Conservation (phyloP, 225 moss, liverwort and hornwort species). For the Rhytidiadelphus loreus region DNA sequence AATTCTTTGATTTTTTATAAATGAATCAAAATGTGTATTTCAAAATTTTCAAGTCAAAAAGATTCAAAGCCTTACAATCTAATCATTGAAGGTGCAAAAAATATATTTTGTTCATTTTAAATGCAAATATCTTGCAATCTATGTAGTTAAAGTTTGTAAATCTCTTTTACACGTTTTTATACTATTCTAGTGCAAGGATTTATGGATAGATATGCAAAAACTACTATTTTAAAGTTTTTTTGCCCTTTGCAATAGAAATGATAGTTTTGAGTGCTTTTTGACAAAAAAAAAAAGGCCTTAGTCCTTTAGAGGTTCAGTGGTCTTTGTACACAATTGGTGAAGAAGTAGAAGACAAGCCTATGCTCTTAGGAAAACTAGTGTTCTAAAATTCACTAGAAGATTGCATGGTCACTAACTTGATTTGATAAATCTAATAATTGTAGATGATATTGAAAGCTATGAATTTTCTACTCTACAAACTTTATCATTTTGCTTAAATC, state of each 20-base stretch:
- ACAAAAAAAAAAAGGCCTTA: background rate
- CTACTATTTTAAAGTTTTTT: no score
- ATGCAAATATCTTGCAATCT: background rate
- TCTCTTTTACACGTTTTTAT: no score
- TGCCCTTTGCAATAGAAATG: background rate
- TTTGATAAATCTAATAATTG: background rate
- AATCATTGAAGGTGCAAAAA: background rate
- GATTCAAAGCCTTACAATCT: background rate
- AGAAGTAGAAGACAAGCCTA: background rate
- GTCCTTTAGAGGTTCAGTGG: rapidly evolving
- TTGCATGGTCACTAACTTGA: background rate
- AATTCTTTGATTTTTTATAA: background rate
- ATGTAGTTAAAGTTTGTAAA: rapidly evolving
- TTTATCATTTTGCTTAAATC: background rate
- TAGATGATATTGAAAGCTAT: background rate
- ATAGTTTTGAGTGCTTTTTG: background rate
- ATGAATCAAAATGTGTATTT: background rate
- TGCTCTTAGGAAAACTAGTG: background rate
- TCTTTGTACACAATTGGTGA: background rate
- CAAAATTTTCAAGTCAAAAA: background rate
- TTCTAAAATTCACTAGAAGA: background rate
- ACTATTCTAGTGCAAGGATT: no score
- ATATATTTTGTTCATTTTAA: background rate
- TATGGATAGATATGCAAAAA: no score
- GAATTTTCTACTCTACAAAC: background rate